Base-by-base conservation (phyloP, 345 rosid genomes). In the Cardamine occulta region DNA sequence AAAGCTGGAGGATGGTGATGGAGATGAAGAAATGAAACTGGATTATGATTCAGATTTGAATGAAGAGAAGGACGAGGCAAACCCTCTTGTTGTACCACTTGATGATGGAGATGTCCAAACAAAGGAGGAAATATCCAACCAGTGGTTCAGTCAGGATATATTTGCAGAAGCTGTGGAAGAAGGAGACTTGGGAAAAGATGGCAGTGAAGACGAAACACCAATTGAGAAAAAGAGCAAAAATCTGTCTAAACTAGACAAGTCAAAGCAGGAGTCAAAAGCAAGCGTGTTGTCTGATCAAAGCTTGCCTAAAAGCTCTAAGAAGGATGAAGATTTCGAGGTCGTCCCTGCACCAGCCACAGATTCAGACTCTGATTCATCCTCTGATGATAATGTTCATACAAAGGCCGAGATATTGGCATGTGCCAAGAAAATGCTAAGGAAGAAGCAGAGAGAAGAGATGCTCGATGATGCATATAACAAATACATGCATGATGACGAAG, bases 361-460 rank as follows among this genome's bases (percentile, higher is more conserved):
- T 82, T 89, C 97, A 5, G 86, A 89, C 54, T 91, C 86, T 11
- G 88, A 86, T 63, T 95, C 96, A 15, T 89, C 91, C 51, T 88
- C 93, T 3, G 97, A 90, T 65, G 93, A 88, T 28, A 87, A 83
- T 3, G 80, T 79, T 54, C 80, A 89, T 8, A 42, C 87, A 37
- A 95, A 92, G 72, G 98, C 98, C 5, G 97, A 95, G 84, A 80
- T 92, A 79, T 81, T 95, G 84, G 97, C 98, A 17, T 89, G 80
- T 74, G 96, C 94, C 28, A 92, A 95, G 86, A 92, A 87, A 82
- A 92, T 95, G 98, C 82, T 89, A 71, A 86, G 91, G 84, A 95
- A 95, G 82, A 95, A 92, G 81, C 87, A 75, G 63, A 86, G 99
- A 68, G 97, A 90, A 74, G 77, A 86, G 55, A 86, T 95, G 35